Evolutionary conservation across 2,329 filamentous ascomycete species (phyloP).

Genomic region (Ambrosiella cleistominuta): DNA sequence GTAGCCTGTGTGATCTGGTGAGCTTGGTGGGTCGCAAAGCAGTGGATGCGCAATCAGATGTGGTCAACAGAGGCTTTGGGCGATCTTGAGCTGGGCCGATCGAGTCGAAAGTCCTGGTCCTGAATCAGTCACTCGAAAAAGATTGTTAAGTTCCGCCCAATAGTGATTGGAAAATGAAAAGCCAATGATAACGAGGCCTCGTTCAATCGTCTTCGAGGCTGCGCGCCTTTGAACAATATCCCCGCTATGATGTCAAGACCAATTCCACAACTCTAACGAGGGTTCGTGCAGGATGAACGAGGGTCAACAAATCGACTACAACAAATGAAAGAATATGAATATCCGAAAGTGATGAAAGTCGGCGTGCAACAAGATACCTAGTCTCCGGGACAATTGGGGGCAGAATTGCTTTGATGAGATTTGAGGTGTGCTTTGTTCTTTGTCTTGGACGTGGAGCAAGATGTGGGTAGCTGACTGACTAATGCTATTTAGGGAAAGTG

Average conservation of each 20-base stretch:
- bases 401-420: too few relatives aligned
- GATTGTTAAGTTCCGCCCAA: too few relatives aligned
- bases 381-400: too few relatives aligned
- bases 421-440: too few relatives aligned
- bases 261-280: neutral
- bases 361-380: too few relatives aligned
- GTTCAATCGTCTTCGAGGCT: neutral
- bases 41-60: neutral
- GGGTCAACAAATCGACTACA: neutral
- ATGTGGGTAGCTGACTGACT: too few relatives aligned
- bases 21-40: neutral
- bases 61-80: neutral
- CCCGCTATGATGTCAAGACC: conserved; percentile 13
- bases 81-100: neutral
- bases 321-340: neutral
- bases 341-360: neutral
- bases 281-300: neutral
- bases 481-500: too few relatives aligned
- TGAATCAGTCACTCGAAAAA: too few relatives aligned
- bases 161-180: neutral
- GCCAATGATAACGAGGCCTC: neutral
- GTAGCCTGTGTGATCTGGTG: neutral
- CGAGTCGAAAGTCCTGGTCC: neutral
- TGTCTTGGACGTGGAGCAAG: too few relatives aligned
- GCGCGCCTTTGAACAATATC: conserved; percentile 2